phyloP scores from a whole-genome alignment of 345 rosid species.

The Acer campestre region DNA sequence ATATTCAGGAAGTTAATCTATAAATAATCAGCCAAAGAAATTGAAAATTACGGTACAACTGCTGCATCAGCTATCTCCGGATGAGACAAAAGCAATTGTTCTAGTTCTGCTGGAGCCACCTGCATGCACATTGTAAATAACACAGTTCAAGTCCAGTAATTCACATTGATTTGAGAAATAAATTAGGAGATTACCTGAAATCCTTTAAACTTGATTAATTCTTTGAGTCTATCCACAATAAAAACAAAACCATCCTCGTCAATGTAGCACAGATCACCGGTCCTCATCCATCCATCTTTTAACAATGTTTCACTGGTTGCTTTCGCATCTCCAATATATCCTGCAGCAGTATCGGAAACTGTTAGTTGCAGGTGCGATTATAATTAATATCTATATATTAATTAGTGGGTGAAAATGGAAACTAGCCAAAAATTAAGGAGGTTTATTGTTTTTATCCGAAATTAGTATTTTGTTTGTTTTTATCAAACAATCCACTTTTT shows the following conservation, averaged over 20 bases:
- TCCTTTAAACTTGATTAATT: slow-evolving; percentile 46
- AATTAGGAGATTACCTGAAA: slow-evolving; percentile 32
- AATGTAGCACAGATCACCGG: slow-evolving; percentile 45
- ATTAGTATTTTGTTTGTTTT: too few species aligned
- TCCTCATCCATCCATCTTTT: slow-evolving; percentile 40
- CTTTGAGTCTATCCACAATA: slow-evolving; percentile 47
- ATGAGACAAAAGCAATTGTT: slow-evolving; percentile 39
- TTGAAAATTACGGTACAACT: slow-evolving; percentile 29
- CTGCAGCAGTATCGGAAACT: slow-evolving; percentile 4
- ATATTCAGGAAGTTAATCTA: too few species aligned
- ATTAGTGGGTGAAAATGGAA: too few species aligned
- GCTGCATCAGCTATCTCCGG: slow-evolving; percentile 39
- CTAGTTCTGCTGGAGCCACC: slow-evolving; percentile 51
- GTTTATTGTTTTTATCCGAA: too few species aligned
- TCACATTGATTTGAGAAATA: too few species aligned
- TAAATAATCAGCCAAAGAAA: too few species aligned
- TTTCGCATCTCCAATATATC: slow-evolving; percentile 33
- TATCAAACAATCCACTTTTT: too few species aligned
- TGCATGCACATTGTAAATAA: not conserved
- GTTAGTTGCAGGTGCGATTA: too few species aligned
- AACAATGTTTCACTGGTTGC: slow-evolving; percentile 28
- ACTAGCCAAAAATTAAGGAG: too few species aligned
- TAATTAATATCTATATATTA: too few species aligned
- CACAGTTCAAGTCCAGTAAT: too few species aligned
- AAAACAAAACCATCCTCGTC: slow-evolving; percentile 38